These are phyloP conservation scores for Fagus sylvatica DNA, from an alignment of 306 rosid species.

Conservation along the genomic window DNA sequence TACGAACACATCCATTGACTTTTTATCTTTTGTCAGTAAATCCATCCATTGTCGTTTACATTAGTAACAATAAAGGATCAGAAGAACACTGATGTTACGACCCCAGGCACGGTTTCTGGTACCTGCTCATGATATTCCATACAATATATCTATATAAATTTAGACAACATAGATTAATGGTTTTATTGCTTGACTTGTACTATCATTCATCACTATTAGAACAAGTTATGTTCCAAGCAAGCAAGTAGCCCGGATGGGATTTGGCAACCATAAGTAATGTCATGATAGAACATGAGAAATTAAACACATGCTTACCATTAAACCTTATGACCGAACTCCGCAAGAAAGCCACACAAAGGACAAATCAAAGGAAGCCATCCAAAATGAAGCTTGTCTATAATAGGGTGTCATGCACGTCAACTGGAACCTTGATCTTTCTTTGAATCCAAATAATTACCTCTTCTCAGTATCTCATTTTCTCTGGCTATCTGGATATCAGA, in stretches of 20 bases:
- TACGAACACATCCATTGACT: neutral
- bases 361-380: conserved; percentile 51
- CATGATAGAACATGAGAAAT: neutral
- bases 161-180: neutral
- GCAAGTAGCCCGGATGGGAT: neutral
- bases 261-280: neutral
- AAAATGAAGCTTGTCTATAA: conserved; percentile 32
- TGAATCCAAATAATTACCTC: conserved; percentile 30
- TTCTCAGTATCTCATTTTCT: conserved; percentile 62
- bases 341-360: conserved; percentile 45
- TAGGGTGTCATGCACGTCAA: conserved; percentile 34
- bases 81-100: neutral
- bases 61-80: neutral
- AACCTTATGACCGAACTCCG: conserved; percentile 34
- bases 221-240: neutral
- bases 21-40: no score
- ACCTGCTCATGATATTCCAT: neutral
- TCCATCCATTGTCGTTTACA: neutral
- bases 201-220: neutral
- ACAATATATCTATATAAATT: neutral
- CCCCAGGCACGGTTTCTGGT: neutral
- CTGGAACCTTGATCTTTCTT: conserved; percentile 56
- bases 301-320: conserved; percentile 44
- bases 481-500: conserved; percentile 92
- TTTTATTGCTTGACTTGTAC: neutral